These are phyloP conservation scores for Sisymbrium irio DNA, from an alignment of 345 rosid genomes.

Conservation along the genomic window DNA sequence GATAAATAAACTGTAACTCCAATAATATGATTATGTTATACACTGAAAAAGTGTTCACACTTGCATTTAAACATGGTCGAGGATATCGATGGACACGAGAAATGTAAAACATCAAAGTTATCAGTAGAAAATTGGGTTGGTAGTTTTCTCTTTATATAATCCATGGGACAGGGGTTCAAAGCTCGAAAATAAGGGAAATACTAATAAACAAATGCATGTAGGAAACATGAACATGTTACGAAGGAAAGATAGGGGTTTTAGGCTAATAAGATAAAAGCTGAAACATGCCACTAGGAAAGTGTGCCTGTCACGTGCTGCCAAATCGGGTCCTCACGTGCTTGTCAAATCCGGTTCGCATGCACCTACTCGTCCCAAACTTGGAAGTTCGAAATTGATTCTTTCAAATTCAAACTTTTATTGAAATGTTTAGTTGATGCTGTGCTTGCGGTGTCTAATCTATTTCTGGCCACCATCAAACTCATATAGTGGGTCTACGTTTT, in stretches of 20 bases:
- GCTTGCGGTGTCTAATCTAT: not conserved
- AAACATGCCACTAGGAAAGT: constrained; percentile 50
- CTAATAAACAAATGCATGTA: constrained; percentile 23
- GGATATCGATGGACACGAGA: not conserved
- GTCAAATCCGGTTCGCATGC: constrained; percentile 26
- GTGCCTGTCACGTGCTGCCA: constrained; percentile 30
- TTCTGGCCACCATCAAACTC: constrained; percentile 14
- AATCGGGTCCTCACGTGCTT: constrained; percentile 28
- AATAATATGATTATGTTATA: not conserved
- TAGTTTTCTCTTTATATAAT: not conserved
- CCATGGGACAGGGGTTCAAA: not conserved
- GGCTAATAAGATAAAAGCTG: constrained; percentile 22
- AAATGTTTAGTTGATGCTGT: not conserved
- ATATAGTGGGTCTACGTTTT: not conserved
- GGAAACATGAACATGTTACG: constrained; percentile 28
- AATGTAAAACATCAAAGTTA: constrained; percentile 1
- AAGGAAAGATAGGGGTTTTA: not conserved
- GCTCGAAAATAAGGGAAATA: constrained; percentile 2
- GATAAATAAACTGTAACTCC: not conserved
- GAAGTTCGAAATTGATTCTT: constrained; percentile 2
- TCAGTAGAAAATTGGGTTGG: not conserved
- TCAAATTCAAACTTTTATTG: not conserved
- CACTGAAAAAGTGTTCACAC: not conserved
- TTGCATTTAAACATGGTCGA: not conserved
- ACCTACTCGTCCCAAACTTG: constrained; percentile 22